phyloP scores from a whole-genome alignment of 2,329 filamentous ascomycete species.

The Calonectria pteridis region DNA sequence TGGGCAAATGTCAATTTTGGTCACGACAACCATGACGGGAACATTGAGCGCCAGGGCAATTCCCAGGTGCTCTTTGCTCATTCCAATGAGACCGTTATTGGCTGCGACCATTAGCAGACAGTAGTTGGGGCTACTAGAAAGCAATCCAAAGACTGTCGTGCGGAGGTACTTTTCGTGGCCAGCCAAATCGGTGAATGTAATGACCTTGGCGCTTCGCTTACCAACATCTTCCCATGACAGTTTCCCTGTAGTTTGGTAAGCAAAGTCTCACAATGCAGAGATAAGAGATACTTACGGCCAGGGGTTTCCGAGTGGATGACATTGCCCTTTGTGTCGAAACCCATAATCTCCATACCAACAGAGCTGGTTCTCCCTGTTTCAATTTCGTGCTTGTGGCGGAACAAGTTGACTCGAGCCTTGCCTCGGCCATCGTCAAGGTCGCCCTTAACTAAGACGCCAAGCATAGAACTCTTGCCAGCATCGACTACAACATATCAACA shows the following conservation, averaged over 20 bases:
- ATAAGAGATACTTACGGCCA: constrained; percentile 72
- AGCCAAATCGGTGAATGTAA: constrained; percentile 94
- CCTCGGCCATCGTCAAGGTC: constrained; percentile 95
- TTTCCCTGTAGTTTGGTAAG: constrained; percentile 57
- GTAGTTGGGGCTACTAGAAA: constrained; percentile 97
- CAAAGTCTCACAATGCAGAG: not conserved
- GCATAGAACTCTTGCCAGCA: constrained; percentile 95
- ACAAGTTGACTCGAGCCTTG: constrained; percentile 93
- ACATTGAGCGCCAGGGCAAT: constrained; percentile 96
- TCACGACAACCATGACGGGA: constrained; percentile 96
- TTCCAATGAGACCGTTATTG: constrained; percentile 96
- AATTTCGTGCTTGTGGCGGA: constrained; percentile 97
- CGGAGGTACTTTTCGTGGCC: constrained; percentile 96
- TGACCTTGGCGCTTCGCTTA: constrained; percentile 93
- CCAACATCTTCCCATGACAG: constrained; percentile 99
- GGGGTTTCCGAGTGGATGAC: constrained; percentile 86
- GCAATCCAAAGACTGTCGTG: constrained; percentile 94
- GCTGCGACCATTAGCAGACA: constrained; percentile 98
- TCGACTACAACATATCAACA: constrained; percentile 72
- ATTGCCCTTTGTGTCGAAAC: constrained; percentile 88
- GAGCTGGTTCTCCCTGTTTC: constrained; percentile 96
- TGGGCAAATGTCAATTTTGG: constrained; percentile 98
- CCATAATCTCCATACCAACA: constrained; percentile 99
- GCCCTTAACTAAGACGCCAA: constrained; percentile 95
- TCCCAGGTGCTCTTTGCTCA: constrained; percentile 98